Percentiles rank a stretch among this genome's conserved stretches.
Evolutionary conservation across 2,329 filamentous ascomycete genomes (phyloP).

Genomic region (Monosporascus sp.): DNA sequence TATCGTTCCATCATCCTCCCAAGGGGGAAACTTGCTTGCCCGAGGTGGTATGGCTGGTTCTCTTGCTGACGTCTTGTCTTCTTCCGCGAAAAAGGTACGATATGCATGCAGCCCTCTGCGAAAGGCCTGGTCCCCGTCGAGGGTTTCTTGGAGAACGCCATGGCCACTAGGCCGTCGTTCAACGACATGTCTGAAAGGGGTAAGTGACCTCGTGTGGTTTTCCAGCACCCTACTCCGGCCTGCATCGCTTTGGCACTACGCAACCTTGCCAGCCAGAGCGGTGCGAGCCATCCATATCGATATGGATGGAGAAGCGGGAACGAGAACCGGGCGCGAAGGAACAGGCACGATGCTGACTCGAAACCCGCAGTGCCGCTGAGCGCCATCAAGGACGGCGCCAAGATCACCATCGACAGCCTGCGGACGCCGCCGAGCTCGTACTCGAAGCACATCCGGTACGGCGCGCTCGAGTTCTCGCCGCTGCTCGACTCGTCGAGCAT

Average conservation of each 20-base stretch:
- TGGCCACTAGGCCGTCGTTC: conserved; percentile 78
- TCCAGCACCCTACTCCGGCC: conserved; percentile 2
- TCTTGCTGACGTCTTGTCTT: too few species aligned
- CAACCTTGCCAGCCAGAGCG: too few species aligned
- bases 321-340: neutral
- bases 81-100: conserved; percentile 47
- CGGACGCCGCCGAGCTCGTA: conserved; percentile 78
- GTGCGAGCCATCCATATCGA: too few species aligned
- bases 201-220: conserved; percentile 16
- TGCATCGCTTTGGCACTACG: conserved; percentile 7
- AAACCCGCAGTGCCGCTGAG: conserved; percentile 37
- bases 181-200: conserved; percentile 63
- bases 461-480: conserved; percentile 76
- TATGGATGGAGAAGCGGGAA: neutral
- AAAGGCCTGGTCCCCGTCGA: conserved; percentile 75
- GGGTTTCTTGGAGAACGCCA: conserved; percentile 75
- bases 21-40: conserved; percentile 3
- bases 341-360: conserved; percentile 1
- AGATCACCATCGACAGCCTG: conserved; percentile 57
- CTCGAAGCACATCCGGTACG: conserved; percentile 74
- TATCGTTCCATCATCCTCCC: neutral
- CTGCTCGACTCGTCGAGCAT: conserved; percentile 88
- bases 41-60: neutral
- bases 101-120: conserved; percentile 81
- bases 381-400: conserved; percentile 45